phyloP scores from a whole-genome alignment of 768 basidiomycete genomes.

The Rhodotorula kratochvilovae region DNA sequence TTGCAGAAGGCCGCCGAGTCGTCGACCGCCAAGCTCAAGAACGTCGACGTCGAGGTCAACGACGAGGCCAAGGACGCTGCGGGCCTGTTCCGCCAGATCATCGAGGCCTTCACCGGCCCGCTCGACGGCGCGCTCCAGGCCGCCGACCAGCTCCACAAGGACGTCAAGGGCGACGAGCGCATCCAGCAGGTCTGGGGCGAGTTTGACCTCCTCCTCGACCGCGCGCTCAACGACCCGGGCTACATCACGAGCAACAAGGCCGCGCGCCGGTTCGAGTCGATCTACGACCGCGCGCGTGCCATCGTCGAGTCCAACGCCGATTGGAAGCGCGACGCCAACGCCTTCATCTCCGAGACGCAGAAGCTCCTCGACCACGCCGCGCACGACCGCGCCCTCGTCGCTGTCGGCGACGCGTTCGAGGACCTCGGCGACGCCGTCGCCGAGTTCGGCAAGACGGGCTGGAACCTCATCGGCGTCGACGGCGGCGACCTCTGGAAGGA shows the following conservation, averaged over 20 bases:
- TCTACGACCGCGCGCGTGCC: conserved; percentile 49
- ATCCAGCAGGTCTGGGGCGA: conserved; percentile 48
- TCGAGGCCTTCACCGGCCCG: conserved; percentile 48
- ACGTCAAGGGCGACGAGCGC: conserved; percentile 48
- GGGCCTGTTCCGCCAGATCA: conserved; percentile 46
- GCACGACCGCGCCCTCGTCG: conserved; percentile 47
- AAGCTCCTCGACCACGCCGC: conserved; percentile 29
- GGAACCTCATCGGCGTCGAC: conserved; percentile 45
- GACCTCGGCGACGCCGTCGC: conserved; percentile 46
- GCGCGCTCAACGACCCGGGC: conserved; percentile 48
- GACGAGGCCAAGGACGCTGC: conserved; percentile 48
- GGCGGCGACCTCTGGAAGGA: conserved; percentile 49
- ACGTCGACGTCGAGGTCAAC: conserved; percentile 44
- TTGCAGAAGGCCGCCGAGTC: conserved; percentile 41
- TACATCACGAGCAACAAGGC: conserved; percentile 49
- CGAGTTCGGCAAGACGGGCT: conserved; percentile 47
- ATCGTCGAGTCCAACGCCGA: conserved; percentile 47
- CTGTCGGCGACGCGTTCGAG: conserved; percentile 48
- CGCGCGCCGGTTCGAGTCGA: conserved; percentile 46
- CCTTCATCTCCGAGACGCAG: conserved; percentile 44
- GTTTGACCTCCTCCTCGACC: conserved; percentile 44
- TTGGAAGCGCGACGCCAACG: conserved; percentile 46
- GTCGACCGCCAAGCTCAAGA: conserved; percentile 41
- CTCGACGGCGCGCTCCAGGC: conserved; percentile 47
- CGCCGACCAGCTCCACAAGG: conserved; percentile 45